Conservation (phyloP, 2,329 filamentous ascomycete species). For the Ascochyta pisi region DNA sequence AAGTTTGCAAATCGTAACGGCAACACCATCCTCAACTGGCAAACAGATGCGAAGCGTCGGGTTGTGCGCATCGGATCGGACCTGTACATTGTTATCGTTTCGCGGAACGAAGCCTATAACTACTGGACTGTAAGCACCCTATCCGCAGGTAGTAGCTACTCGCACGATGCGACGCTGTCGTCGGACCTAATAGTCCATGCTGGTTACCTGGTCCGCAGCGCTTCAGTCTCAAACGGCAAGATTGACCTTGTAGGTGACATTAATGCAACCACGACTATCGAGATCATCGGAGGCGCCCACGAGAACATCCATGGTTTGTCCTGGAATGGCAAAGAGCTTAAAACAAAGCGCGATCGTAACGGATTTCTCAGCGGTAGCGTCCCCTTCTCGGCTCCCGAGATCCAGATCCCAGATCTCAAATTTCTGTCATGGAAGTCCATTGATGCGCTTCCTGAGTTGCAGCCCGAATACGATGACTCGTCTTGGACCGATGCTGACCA, state of each 20-base stretch:
- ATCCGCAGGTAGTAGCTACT: slow-evolving; percentile 18
- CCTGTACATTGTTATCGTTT: slow-evolving; percentile 62
- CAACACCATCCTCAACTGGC: slow-evolving; percentile 60
- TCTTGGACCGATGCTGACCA: slow-evolving; percentile 68
- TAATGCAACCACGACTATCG: slow-evolving; percentile 69
- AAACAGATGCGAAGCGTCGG: slow-evolving; percentile 57
- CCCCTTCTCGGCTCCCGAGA: slow-evolving; percentile 56
- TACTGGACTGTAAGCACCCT: slow-evolving; percentile 64
- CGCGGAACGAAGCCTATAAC: slow-evolving; percentile 69
- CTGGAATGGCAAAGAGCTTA: slow-evolving; percentile 62
- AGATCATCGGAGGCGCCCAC: slow-evolving; percentile 69
- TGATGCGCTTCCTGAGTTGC: slow-evolving; percentile 73
- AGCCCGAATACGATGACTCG: slow-evolving; percentile 69
- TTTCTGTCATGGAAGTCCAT: slow-evolving; percentile 69
- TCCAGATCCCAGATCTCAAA: slow-evolving; percentile 64
- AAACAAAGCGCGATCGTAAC: slow-evolving; percentile 48
- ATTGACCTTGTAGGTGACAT: slow-evolving; percentile 73
- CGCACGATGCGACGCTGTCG: slow-evolving; percentile 22
- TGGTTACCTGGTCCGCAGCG: slow-evolving; percentile 68
- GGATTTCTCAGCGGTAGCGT: slow-evolving; percentile 61
- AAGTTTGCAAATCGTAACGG: slow-evolving; percentile 48
- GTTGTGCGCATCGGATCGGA: slow-evolving; percentile 56
- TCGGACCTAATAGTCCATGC: slow-evolving; percentile 62
- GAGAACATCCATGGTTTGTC: slow-evolving; percentile 57
- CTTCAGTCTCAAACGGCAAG: slow-evolving; percentile 58